Evolutionary conservation across 2,329 filamentous ascomycete genomes (phyloP).

Genomic region (Colletotrichum viniferum): DNA sequence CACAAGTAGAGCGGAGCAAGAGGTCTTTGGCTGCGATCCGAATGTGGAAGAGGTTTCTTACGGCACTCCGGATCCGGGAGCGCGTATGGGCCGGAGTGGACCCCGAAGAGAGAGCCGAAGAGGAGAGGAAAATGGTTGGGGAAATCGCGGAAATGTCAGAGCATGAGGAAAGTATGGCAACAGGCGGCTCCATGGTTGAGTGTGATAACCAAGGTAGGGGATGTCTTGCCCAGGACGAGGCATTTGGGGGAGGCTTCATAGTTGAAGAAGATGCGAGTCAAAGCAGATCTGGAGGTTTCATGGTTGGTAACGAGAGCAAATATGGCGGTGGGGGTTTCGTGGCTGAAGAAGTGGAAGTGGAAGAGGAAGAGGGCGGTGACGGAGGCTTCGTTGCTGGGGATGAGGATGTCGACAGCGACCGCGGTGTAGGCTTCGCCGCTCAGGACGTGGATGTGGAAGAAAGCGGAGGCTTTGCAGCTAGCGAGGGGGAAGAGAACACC

Average conservation of each 20-base stretch:
- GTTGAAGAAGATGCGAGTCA: not conserved
- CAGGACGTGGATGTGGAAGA: not conserved
- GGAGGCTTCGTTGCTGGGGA: not conserved
- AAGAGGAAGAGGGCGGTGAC: not conserved
- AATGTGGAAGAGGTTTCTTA: constrained; percentile 72
- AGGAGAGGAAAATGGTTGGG: constrained; percentile 24
- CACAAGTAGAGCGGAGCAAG: constrained; percentile 69
- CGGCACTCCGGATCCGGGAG: constrained; percentile 77
- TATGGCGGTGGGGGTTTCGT: not conserved
- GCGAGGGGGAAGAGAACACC: not conserved
- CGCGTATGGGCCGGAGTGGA: constrained; percentile 68
- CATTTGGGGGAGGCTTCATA: not conserved
- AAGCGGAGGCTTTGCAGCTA: not conserved
- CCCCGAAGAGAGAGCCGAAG: constrained; percentile 47
- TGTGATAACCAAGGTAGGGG: not conserved
- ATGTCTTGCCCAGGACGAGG: not conserved
- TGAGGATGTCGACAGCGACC: not conserved
- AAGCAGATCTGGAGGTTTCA: not conserved
- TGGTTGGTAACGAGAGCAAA: not conserved
- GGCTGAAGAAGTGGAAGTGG: not conserved
- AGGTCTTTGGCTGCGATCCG: constrained; percentile 75
- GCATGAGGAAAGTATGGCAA: not conserved
- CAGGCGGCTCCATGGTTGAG: not conserved
- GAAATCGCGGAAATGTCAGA: not conserved
- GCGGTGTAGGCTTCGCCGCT: not conserved